Evolutionary conservation across 176 grass and related monocot species (phyloP).

Genomic region (Oryza meyeriana): DNA sequence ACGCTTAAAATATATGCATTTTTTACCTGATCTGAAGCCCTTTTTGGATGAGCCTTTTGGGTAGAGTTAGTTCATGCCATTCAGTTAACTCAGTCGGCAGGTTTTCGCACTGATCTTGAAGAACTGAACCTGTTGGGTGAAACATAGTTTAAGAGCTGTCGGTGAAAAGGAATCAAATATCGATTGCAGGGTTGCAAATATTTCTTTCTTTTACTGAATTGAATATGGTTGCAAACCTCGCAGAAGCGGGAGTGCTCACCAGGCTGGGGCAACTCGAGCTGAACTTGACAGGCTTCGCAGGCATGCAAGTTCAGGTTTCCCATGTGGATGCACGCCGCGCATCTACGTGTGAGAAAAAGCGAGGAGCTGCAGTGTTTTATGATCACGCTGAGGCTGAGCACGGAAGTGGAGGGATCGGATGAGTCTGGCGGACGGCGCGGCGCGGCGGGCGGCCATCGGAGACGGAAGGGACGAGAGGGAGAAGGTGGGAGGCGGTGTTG

Average conservation of each 20-base stretch:
- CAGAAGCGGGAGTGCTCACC: neutral
- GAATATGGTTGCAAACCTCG: neutral
- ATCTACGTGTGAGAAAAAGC: neutral
- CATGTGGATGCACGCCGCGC: neutral
- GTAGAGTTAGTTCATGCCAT: neutral
- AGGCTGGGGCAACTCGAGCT: conserved; percentile 14
- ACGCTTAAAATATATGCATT: neutral
- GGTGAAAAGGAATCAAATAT: conserved; percentile 5
- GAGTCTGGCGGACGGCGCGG: too few relatives aligned
- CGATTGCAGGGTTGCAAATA: neutral
- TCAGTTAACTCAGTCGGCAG: neutral
- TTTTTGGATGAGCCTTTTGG: neutral
- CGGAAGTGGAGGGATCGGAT: too few relatives aligned
- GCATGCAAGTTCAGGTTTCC: neutral
- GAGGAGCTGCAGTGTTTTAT: too few relatives aligned
- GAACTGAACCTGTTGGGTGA: neutral
- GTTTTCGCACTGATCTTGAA: neutral
- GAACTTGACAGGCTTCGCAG: neutral
- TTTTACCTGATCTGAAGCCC: neutral
- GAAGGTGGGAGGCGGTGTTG: neutral
- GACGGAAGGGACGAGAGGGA: neutral
- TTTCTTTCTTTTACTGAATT: neutral
- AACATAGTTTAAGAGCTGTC: neutral
- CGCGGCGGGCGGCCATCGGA: too few relatives aligned
- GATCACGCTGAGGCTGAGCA: too few relatives aligned